Evolutionary conservation across 192 early-diverging fungal genomes (phyloP), one percentile per base, ranked within the genome.

Genomic region (Backusella australiensis): DNA sequence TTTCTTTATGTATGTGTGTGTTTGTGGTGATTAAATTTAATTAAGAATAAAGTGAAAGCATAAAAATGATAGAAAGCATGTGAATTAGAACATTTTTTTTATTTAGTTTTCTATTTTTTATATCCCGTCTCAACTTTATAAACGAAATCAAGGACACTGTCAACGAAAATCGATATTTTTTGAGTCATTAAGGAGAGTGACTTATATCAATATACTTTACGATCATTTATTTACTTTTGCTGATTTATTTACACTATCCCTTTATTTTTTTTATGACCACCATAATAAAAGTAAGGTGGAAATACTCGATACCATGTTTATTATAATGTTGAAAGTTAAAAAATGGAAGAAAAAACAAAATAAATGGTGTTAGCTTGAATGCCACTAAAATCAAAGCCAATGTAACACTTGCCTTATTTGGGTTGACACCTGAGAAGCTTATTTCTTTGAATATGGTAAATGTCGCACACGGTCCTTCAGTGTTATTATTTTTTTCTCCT

Each of bases 341-440:
- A 21, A 8, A 8, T 11, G 8, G 11, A 42, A 17, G 42, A 44
- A 44, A 42, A 14, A 39, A 39, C 11, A 39, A 11, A 59, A 59
- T 12, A 26, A 26, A 49, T 49, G 6, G n/a, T 49, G 46, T 19
- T n/a, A 21, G 17, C 17, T 49, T 29, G 9, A 63, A 29, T 29
- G 23, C 29, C 23, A 63, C 56, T 29, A 63, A 63, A 29, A 63
- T 63, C 56, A 63, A 63, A 63, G 56, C 56, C 56, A 63, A 63
- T 12, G 56, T 63, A 63, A 63, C 56, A 63, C 12, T 63, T 63
- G 9, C 23, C 56, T 29, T 14, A 63, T 63, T 63, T 63, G 12
- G 56, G 12, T 29, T 63, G 56, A 63, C 56, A 63, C 23, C 56
- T 63, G 56, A 63, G 56, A 63, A 59, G 53, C 8, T 59, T 59